A percentile compares a stretch with the other conserved stretches of the same genome.
Evolutionary conservation across 1,284 basidiomycete genomes (phyloP).

Genomic region (Rhodotorula sp.): DNA sequence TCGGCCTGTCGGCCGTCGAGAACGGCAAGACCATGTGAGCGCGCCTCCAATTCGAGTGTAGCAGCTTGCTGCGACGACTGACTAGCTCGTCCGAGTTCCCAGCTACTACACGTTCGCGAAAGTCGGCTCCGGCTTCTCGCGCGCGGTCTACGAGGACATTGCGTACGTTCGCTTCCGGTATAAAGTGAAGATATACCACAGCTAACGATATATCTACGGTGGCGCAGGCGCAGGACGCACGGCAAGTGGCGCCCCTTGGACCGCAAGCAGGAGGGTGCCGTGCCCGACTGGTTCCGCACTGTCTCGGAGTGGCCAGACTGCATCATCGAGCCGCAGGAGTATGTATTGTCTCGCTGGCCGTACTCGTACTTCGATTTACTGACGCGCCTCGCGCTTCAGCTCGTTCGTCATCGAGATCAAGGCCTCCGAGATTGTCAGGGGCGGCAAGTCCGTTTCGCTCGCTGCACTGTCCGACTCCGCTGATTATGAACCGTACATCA

Average conservation of each 20-base stretch:
- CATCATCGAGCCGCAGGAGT: slow-evolving; percentile 52
- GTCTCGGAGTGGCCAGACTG: slow-evolving; percentile 48
- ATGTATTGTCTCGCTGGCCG: neutral
- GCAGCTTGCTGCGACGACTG: too few relatives aligned
- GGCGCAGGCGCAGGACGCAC: slow-evolving; percentile 47
- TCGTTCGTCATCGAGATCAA: slow-evolving; percentile 87
- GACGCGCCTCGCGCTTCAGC: slow-evolving; percentile 50
- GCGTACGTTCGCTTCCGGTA: slow-evolving; percentile 44
- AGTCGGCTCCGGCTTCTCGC: slow-evolving; percentile 81
- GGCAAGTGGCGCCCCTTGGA: slow-evolving; percentile 51
- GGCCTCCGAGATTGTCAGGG: slow-evolving; percentile 76
- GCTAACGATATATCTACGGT: neutral
- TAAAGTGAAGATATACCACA: too few relatives aligned
- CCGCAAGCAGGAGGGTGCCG: slow-evolving; percentile 43
- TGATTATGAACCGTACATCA: neutral
- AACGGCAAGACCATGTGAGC: slow-evolving; percentile 57
- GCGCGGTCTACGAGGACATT: slow-evolving; percentile 75
- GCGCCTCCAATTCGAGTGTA: too few relatives aligned
- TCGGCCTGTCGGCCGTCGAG: slow-evolving; percentile 49
- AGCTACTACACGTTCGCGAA: slow-evolving; percentile 75
- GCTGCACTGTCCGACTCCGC: neutral
- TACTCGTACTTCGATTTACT: neutral
- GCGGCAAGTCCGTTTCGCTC: slow-evolving; percentile 56
- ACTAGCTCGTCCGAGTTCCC: neutral
- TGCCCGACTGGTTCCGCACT: slow-evolving; percentile 46